A percentile compares a stretch with the other conserved stretches of the same genome.
Conservation (phyloP, 192 early-diverging fungal genomes). For the Coemansia furcata region DNA sequence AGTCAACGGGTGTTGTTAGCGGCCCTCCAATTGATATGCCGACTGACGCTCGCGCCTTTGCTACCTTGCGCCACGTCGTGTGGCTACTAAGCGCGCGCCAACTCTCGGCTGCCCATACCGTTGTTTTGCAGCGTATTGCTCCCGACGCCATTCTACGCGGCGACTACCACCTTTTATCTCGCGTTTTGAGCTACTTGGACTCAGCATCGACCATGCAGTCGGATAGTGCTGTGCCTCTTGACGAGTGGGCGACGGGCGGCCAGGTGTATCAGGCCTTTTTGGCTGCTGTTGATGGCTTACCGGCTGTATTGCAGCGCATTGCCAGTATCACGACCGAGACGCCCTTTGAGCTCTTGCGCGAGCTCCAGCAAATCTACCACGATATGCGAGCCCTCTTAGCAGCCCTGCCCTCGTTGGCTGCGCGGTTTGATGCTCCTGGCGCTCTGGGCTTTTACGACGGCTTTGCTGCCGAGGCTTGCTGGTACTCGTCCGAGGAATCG, state of each 20-base stretch:
- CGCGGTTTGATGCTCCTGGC: conserved; percentile 10
- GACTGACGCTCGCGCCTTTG: conserved; percentile 7
- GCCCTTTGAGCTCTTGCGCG: conserved; percentile 9
- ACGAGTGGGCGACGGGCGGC: conserved; percentile 37
- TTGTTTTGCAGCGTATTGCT: conserved; percentile 57
- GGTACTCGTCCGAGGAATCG: conserved; percentile 20
- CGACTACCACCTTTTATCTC: conserved; percentile 40
- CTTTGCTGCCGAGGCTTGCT: conserved; percentile 8
- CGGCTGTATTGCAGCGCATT: conserved; percentile 23
- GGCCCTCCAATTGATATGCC: background rate
- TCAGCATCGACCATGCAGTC: background rate
- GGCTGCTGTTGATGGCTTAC: conserved; percentile 20
- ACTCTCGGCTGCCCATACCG: conserved; percentile 45
- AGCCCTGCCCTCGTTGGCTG: conserved; percentile 24
- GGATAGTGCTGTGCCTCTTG: background rate
- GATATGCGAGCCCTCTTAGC: conserved; percentile 28
- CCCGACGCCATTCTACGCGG: conserved; percentile 56
- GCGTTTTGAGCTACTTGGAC: conserved; percentile 43
- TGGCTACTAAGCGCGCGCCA: conserved; percentile 52
- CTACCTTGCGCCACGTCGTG: conserved; percentile 28
- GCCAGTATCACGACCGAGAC: background rate
- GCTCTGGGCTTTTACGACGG: conserved; percentile 26
- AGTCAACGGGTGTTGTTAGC: background rate
- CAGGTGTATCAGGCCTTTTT: conserved; percentile 37
- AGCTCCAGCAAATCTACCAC: conserved; percentile 25